Conservation (phyloP, 371 early-diverging fungal species). For the Conidiobolus incongruus region DNA sequence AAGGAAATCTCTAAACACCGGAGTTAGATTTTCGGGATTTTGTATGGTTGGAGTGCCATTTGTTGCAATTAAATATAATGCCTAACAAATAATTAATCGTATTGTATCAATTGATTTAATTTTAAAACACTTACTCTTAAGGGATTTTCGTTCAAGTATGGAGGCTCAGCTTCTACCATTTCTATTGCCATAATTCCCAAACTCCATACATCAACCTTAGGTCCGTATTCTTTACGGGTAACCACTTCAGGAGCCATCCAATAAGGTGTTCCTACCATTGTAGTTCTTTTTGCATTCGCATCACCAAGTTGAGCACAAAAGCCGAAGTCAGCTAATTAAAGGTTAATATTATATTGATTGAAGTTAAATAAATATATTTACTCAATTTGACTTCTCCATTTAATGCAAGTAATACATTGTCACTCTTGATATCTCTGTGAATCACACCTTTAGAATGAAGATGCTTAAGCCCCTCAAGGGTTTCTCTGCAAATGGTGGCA, state of each 20-base stretch:
- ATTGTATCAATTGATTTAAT: constrained; percentile 11
- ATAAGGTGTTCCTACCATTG: no score
- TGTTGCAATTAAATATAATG: constrained; percentile 86
- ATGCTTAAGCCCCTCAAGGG: constrained; percentile 71
- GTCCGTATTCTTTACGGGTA: constrained; percentile 76
- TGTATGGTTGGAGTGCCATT: constrained; percentile 86
- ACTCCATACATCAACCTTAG: constrained; percentile 93
- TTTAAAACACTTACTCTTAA: constrained; percentile 72
- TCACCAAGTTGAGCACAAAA: constrained; percentile 83
- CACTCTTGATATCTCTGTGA: constrained; percentile 95
- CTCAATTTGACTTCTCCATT: constrained; percentile 84
- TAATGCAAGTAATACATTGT: constrained; percentile 72
- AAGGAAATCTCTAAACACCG: constrained; percentile 67
- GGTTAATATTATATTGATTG: not conserved
- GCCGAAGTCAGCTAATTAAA: constrained; percentile 71
- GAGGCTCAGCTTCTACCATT: constrained; percentile 83
- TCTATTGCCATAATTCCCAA: constrained; percentile 91
- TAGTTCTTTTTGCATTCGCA: constrained; percentile 52
- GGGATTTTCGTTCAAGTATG: constrained; percentile 90
- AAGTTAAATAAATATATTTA: constrained; percentile 11
- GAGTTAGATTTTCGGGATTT: constrained; percentile 62
- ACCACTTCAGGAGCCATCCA: no score
- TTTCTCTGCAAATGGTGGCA: constrained; percentile 76
- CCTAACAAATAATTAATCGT: constrained; percentile 12
- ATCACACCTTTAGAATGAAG: constrained; percentile 87